Base-by-base conservation (phyloP, 768 basidiomycete species). In the Phaeolepiota aurea region DNA sequence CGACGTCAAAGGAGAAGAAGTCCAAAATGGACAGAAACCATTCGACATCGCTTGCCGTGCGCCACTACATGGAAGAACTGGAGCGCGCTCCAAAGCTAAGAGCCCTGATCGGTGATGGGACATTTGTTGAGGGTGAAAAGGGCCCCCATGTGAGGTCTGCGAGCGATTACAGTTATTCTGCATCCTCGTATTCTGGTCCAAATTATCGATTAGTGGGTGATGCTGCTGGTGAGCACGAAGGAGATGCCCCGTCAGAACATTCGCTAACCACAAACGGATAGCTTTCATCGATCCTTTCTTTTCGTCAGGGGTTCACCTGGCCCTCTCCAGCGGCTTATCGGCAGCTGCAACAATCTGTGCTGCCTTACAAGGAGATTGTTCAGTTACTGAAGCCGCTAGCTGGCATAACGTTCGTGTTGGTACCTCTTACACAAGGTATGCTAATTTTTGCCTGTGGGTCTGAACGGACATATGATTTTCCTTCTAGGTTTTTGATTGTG, bases 401-500 rank as follows among this genome's bases (percentile, higher is more conserved):
- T 67, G 58, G 51, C 65, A 66, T 41, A 53, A 49, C 21, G 40
- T 54, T 23, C 59, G 58, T 41, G 50, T 63, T 5, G 57, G 53
- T 3, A 54, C 58, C 1, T 54, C 61, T 5, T 65, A 65, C 46
- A 65, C 64, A 16, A 49, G 64, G 63, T 59, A 37, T 20, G 48
- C 7, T 2, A 13, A 3, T 23, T 32, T 25, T 32, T 13, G 13
- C n/a, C 16, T 18, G 5, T 5, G 11, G 21, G 37, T 7, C 20
- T 7, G 18, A 31, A 9, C 18, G 15, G 16, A 35, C 7, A 35
- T 9, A 22, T 19, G 7, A 16, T 20, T 31, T 9, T 25, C 12
- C 13, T 38, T 16, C 33, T 41, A 70, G 68, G 32, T 73, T 71
- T 51, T 51, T 70, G 14, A 48, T 73, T 14, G 69, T 72, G 35